Base-by-base conservation (phyloP, 2,329 filamentous ascomycete genomes). In the Sclerotinia trifoliorum region DNA sequence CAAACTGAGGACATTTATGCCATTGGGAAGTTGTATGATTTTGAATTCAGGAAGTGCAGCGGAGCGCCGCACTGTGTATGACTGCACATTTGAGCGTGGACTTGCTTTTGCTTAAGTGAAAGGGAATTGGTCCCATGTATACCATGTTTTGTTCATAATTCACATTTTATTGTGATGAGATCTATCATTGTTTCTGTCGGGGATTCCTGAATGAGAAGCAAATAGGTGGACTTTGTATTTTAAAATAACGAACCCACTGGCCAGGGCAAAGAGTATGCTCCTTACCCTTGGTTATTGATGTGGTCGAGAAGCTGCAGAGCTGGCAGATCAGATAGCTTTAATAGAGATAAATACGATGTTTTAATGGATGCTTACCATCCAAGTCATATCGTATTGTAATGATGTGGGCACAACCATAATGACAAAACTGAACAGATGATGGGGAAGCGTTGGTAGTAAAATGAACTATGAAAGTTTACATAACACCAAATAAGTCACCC, bases 21-120 rank as follows among this genome's bases (percentile, higher is more conserved):
- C 54, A 49, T 57, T 42, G 39, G 66, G 51, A 56, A 66, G 29
- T 54, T 68, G 63, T 68, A 68, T 68, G 52, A 68, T 57, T 65
- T 49, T 63, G 32, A 49, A 39, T 51, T 57, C 64, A 26, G 17
- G 48, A 56, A 44, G 51, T 32, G 60, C 44, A 13, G 24, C 58
- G 26, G 48, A 63, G n/a, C 10, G 39, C 24, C 58, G 54, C 72
- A 72, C 72, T 68, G 60, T 77, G 75, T 76, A 75, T 70, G 73
- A 76, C 72, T 76, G 75, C 71, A 76, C 75, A 73, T 71, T 62
- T 26, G 69, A 73, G 46, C 58, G 42, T 56, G 54, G 68, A 69
- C 58, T 68, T 52, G 68, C 67, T 68, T 67, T 73, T 73, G 67
- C 68, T 70, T 68, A n/a, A 54, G 49, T 39, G 17, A 32, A 56